Percentiles rank a stretch among this genome's conserved stretches.
Evolutionary conservation across 768 basidiomycete genomes (phyloP).

Genomic region (Scleroderma citrinum): DNA sequence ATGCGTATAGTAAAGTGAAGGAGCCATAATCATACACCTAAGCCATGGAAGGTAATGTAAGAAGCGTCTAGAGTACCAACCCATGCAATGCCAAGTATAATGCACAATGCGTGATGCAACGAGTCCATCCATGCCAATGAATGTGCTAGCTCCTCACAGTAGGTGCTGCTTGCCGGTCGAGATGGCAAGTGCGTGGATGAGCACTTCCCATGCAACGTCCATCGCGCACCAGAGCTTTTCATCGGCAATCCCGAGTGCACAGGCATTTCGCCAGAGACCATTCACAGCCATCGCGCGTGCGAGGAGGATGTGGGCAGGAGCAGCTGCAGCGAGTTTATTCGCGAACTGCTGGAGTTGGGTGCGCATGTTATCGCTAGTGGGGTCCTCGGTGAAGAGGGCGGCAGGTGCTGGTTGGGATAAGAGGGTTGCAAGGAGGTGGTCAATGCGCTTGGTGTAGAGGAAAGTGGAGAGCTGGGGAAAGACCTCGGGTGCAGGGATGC

Average conservation of each 20-base stretch:
- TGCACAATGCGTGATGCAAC: too few relatives aligned
- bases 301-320: slow-evolving; percentile 27
- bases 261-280: slow-evolving; percentile 48
- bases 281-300: slow-evolving; percentile 31
- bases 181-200: slow-evolving; percentile 35
- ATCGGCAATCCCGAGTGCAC: slow-evolving; percentile 47
- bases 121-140: slow-evolving; percentile 2
- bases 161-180: slow-evolving; percentile 20
- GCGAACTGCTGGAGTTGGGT: slow-evolving; percentile 12
- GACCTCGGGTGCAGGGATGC: slow-evolving; percentile 63
- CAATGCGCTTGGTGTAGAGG: slow-evolving; percentile 63
- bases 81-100: slow-evolving; percentile 7
- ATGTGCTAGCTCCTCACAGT: neutral
- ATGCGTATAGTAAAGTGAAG: neutral
- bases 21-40: slow-evolving; percentile 23
- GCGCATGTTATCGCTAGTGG: slow-evolving; percentile 11
- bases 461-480: slow-evolving; percentile 61
- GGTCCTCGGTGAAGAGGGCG: slow-evolving; percentile 19
- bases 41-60: slow-evolving; percentile 1
- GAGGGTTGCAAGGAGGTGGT: slow-evolving; percentile 52
- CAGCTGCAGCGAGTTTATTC: slow-evolving; percentile 9
- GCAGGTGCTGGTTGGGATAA: slow-evolving; percentile 41
- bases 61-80: slow-evolving; percentile 3
- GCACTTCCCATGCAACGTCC: slow-evolving; percentile 46
- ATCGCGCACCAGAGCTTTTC: slow-evolving; percentile 40